Conservation (phyloP, 2,329 filamentous ascomycete genomes). For the Sarocladiaceae sp. region DNA sequence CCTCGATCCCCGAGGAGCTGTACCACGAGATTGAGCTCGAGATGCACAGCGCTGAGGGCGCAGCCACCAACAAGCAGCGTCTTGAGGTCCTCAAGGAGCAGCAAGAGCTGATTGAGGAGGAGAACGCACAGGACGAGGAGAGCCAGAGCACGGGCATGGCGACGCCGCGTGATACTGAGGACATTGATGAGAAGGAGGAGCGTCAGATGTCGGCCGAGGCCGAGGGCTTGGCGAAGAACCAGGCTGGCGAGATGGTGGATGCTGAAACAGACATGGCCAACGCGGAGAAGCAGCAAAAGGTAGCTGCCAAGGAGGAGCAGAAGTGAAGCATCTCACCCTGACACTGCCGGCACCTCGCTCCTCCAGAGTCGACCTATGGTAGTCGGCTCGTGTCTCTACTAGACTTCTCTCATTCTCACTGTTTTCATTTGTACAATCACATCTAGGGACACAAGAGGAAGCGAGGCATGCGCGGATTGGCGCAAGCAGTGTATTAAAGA, state of each 20-base stretch:
- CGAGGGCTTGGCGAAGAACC: slow-evolving; percentile 38
- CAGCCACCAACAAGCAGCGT: slow-evolving; percentile 97
- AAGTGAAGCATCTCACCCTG: slow-evolving; percentile 23
- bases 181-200: slow-evolving; percentile 94
- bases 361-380: too few relatives aligned
- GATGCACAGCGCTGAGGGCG: slow-evolving; percentile 92
- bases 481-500: slow-evolving; percentile 3
- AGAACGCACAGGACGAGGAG: slow-evolving; percentile 84
- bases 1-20: slow-evolving; percentile 91
- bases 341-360: neutral
- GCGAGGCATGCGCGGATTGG: neutral
- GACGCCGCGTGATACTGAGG: slow-evolving; percentile 75
- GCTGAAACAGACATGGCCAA: slow-evolving; percentile 43
- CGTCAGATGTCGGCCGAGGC: slow-evolving; percentile 46
- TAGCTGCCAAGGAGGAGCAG: slow-evolving; percentile 22
- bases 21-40: slow-evolving; percentile 99
- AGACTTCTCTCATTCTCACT: neutral
- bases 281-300: slow-evolving; percentile 21
- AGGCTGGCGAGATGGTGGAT: slow-evolving; percentile 47
- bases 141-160: slow-evolving; percentile 69
- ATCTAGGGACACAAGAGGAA: slow-evolving; percentile 1
- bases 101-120: slow-evolving; percentile 94
- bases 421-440: slow-evolving; percentile 6
- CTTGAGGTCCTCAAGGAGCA: slow-evolving; percentile 98
- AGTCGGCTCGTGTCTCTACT: slow-evolving; percentile 4